Evolutionary conservation across 2,329 filamentous ascomycete species (phyloP).

Genomic region (Aureobasidium mangrovei): DNA sequence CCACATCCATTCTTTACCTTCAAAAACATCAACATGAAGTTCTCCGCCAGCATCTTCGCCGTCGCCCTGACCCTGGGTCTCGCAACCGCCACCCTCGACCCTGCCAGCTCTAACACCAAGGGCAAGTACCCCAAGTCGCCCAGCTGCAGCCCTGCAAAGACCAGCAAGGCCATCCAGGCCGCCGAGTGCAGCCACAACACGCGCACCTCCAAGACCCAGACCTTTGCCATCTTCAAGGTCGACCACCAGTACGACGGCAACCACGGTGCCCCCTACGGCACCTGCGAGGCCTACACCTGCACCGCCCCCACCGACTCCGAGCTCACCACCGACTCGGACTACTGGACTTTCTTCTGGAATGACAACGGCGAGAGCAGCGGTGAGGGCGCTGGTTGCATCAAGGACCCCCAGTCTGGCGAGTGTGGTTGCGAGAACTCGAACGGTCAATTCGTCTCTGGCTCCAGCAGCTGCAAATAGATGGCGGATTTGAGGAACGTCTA

Average conservation of each 20-base stretch:
- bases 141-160: conserved; percentile 26
- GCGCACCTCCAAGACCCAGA: conserved; percentile 28
- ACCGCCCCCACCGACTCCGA: conserved; percentile 25
- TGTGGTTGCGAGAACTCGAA: conserved; percentile 37
- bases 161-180: conserved; percentile 32
- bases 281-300: conserved; percentile 37
- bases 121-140: conserved; percentile 23
- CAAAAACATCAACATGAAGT: background rate
- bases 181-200: conserved; percentile 37
- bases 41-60: conserved; percentile 8
- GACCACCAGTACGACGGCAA: conserved; percentile 38
- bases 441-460: conserved; percentile 31
- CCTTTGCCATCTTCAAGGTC: conserved; percentile 34
- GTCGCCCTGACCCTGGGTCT: conserved; percentile 13
- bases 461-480: conserved; percentile 8
- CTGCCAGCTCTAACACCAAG: conserved; percentile 31
- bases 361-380: conserved; percentile 25
- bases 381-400: conserved; percentile 32
- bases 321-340: conserved; percentile 27
- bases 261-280: conserved; percentile 41
- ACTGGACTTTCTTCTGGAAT: conserved; percentile 34
- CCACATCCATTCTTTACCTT: background rate
- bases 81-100: conserved; percentile 29
- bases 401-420: conserved; percentile 29
- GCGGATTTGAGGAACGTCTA: background rate